Conservation (phyloP, 2,329 filamentous ascomycete species). For the Tolypocladium cylindrosporum region DNA sequence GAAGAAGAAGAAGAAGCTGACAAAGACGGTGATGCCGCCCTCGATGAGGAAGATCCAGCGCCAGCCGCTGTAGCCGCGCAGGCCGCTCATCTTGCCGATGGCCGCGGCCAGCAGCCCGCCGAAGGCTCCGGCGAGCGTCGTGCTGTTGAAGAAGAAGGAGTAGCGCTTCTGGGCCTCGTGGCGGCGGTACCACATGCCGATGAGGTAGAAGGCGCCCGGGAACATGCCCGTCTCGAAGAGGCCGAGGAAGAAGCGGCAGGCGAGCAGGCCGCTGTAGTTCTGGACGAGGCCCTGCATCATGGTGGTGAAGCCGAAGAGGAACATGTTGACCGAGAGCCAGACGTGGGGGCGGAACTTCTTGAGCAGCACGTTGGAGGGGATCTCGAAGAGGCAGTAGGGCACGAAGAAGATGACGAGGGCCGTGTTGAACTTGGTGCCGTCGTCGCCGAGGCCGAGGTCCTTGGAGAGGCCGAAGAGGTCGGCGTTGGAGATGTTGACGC, state of each 20-base stretch:
- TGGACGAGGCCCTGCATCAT: slow-evolving; percentile 67
- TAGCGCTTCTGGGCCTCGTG: slow-evolving; percentile 84
- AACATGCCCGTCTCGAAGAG: slow-evolving; percentile 69
- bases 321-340: slow-evolving; percentile 76
- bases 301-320: slow-evolving; percentile 68
- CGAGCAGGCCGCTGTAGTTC: slow-evolving; percentile 68
- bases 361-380: slow-evolving; percentile 57
- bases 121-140: slow-evolving; percentile 72
- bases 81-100: slow-evolving; percentile 77
- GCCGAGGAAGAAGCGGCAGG: slow-evolving; percentile 79
- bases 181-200: slow-evolving; percentile 85
- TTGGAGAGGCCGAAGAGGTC: slow-evolving; percentile 53
- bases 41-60: slow-evolving; percentile 79
- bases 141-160: slow-evolving; percentile 85
- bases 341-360: slow-evolving; percentile 53
- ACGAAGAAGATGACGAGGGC: slow-evolving; percentile 75
- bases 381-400: slow-evolving; percentile 63
- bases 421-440: slow-evolving; percentile 57
- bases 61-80: slow-evolving; percentile 63
- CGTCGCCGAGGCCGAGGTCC: slow-evolving; percentile 46
- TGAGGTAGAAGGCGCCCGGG: slow-evolving; percentile 51
- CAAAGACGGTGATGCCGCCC: slow-evolving; percentile 51
- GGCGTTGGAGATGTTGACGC: slow-evolving; percentile 75
- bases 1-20: slow-evolving; percentile 57
- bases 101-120: slow-evolving; percentile 76